Base-by-base conservation (phyloP, 2,329 filamentous ascomycete genomes). In the Diaporthe batatas region DNA sequence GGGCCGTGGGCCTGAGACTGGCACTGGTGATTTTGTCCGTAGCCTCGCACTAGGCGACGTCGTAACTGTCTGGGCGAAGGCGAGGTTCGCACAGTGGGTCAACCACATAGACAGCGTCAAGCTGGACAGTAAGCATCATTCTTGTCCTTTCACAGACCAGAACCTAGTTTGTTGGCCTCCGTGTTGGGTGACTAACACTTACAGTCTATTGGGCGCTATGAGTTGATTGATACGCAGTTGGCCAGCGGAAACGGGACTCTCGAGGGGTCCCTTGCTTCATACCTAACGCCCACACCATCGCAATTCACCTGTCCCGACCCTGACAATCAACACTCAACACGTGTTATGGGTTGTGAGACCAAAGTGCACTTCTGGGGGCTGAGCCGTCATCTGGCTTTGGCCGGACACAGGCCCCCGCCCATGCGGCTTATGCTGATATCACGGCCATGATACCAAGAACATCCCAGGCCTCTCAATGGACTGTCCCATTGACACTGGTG, bases 41-140 rank as follows among this genome's bases (percentile, higher is more conserved):
- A 82, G 80, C 58, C 77, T 92, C 75, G 86, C 84, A 75, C 75
- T 90, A n/a, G 90, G 90, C 0, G 90, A 92, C 75, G 85, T 90
- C 23, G 80, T 92, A 14, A 91, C 89, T 0, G 77, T 92, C 1
- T 92, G 90, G 90, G 89, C 82, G 0, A 90, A 88, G 79, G 85
- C 88, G 2, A 84, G 90, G 72, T 91, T 89, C 71, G 79, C 78
- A 0, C 85, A 81, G 0, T 92, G 90, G 90, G 58, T 70, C 1
- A 91, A 91, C 74, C 68, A 80, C 16, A 79, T 91, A 12, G 79
- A 87, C 59, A 83, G 80, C 16, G 86, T 87, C 2, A 83, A 84
- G 78, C 80, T 91, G 39, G 87, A 89, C 8, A 47, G 44, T 47
- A 47, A 47, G 44, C 44, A 44, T 44, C 42, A 8, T 6, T 47